Percentiles rank a stretch among this genome's conserved stretches.
Conservation (phyloP, 148 eudicot genomes). For the Gaultheria prostrata region DNA sequence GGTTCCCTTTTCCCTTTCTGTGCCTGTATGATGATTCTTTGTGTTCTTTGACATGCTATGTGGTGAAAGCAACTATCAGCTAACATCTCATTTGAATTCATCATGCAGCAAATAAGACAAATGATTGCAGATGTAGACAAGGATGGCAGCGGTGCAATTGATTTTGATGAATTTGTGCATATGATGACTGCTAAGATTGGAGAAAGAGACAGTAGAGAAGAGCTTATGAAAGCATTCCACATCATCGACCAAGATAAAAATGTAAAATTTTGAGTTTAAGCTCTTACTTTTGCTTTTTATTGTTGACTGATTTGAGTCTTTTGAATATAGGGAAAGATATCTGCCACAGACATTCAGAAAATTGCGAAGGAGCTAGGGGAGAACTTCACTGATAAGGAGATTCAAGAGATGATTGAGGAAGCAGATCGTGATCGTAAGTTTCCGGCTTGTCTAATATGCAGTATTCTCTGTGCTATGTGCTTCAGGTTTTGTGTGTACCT, state of each 20-base stretch:
- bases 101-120: slow-evolving; percentile 71
- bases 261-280: slow-evolving; percentile 34
- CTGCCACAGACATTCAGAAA: slow-evolving; percentile 68
- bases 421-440: slow-evolving; percentile 87
- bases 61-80: not conserved
- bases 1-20: not conserved
- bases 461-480: not conserved
- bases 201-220: slow-evolving; percentile 89
- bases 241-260: slow-evolving; percentile 86
- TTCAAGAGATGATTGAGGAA: slow-evolving; percentile 53
- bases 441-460: not conserved
- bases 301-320: slow-evolving; percentile 11
- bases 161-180: slow-evolving; percentile 83
- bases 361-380: slow-evolving; percentile 86
- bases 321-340: slow-evolving; percentile 73
- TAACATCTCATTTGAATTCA: slow-evolving; percentile 8
- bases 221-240: slow-evolving; percentile 81
- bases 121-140: slow-evolving; percentile 98
- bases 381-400: slow-evolving; percentile 45
- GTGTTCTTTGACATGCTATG: not conserved
- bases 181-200: slow-evolving; percentile 98
- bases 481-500: not conserved
- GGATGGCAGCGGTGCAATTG: slow-evolving; percentile 95
- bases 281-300: slow-evolving; percentile 1
- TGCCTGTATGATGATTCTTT: not conserved